Base-by-base conservation (phyloP, 1,139 yeast species). In the Yamadazyma songkhlaensis region DNA sequence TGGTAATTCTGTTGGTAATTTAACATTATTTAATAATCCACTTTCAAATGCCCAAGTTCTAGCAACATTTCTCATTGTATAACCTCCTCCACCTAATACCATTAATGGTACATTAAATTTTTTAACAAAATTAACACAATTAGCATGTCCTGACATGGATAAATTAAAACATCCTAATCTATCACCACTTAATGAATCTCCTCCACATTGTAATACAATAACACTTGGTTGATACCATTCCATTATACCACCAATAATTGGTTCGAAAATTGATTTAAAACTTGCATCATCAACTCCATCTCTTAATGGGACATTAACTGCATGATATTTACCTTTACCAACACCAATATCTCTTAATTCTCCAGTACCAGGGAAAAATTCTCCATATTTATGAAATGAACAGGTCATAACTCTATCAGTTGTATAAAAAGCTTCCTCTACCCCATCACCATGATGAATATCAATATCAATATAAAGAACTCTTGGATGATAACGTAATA, bases 391-490 rank as follows among this genome's bases (percentile, higher is more conserved):
- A 65, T 92, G 98, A 64, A 92, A 88, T 14, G 96, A 85, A 33
- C 87, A 82, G 0, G 97, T 90, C 94, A 89, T 87, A 21, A 92
- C 98, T 41, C 98, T 67, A 59, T 92, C 97, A 1, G 97, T 87
- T 27, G 95, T 81, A 57, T 90, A 89, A 52, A 92, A 92, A 1
- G 97, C 97, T 60, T 92, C 97, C 57, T 92, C 97, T 2, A 92
- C 98, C 38, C 97, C 98, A 58, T 92, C 98, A 17, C 98, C 98
- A 57, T 92, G 98, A 59, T 92, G 98, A 20, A 92, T 78, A 59
- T 92, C 98, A 39, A 90, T 90, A 60, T 92, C 98, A 40, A 92
- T 88, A 57, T 92, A 92, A 54, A 92, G 67, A 4, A 92, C 97
- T 40, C 97, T 72, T 5, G 97, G 90, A 56, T 88, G 95, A 45